Evolutionary conservation across 371 early-diverging fungal genomes (phyloP), one percentile per base, ranked within the genome.

Genomic region (Rhizopus stolonifer): DNA sequence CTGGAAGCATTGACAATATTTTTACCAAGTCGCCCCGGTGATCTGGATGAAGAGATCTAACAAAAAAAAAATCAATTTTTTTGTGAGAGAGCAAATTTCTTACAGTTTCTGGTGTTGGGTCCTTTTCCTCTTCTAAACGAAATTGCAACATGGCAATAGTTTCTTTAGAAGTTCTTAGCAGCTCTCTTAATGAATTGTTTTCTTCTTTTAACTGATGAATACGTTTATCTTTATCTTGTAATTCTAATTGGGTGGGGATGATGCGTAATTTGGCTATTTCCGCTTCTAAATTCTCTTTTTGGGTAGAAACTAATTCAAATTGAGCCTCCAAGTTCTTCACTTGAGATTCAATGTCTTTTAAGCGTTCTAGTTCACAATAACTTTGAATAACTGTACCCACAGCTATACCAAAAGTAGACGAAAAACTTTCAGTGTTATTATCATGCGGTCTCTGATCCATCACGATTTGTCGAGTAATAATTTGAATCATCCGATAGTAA

Each of bases 401-500:
- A 54, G 54, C 58, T 34, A 54, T 54, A 17, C 56, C 62, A 42
- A 52, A 67, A 0, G 57, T 56, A 9, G 55, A 45, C 4, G 70
- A 55, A 43, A 79, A 82, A 26, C 81, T 77, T 44, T 82, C 80
- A 0, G 82, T 77, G 11, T 77, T 69, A n/a, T n/a, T n/a, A 5
- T 38, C 52, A 24, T 54, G 46, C 5, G 67, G 69, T 31, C 85
- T 82, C 29, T 85, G 70, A 46, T 93, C 90, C 62, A 89, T 80
- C 3, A 93, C 90, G 11, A 93, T 81, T 43, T 91, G 86, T 10
- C 86, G 77, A 15, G 90, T 75, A 10, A 91, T 70, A n/a, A 82
- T 76, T 56, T 86, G 88, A 43, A 93, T 83, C 54, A 93, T 71
- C 40, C 86, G 91, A 52, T 85, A 86, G 59, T 88, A 92, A 23